Evolutionary conservation across 2,329 filamentous ascomycete genomes (phyloP).

Genomic region (Dactylellina sp.): DNA sequence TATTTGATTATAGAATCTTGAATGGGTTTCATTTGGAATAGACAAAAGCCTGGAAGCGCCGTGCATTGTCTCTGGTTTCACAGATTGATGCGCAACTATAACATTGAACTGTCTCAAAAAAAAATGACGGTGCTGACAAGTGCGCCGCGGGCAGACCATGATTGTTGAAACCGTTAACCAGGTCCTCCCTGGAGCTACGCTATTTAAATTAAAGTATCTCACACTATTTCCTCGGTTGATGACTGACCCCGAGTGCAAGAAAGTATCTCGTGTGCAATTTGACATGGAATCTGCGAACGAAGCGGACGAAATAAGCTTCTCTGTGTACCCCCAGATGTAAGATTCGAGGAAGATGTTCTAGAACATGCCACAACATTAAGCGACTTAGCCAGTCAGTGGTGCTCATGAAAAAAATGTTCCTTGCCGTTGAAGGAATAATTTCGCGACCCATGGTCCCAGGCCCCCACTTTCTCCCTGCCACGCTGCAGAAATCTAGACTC

Average conservation of each 20-base stretch:
- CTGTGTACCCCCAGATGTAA: constrained; percentile 11
- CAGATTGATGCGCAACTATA: too few relatives aligned
- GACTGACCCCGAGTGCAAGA: not conserved
- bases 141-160: too few relatives aligned
- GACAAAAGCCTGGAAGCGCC: too few relatives aligned
- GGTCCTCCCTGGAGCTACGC: too few relatives aligned
- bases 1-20: too few relatives aligned
- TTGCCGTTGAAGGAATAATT: not conserved
- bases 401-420: constrained; percentile 18
- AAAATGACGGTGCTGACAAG: too few relatives aligned
- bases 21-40: too few relatives aligned
- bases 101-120: too few relatives aligned
- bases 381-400: constrained; percentile 21
- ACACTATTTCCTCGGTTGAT: not conserved
- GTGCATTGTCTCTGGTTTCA: too few relatives aligned
- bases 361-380: constrained; percentile 23
- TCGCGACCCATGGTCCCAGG: constrained; percentile 31
- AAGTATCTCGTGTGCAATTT: too few relatives aligned
- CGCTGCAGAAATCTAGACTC: constrained; percentile 22
- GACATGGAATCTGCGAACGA: not conserved
- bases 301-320: constrained; percentile 33
- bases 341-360: constrained; percentile 2
- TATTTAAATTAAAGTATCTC: constrained; percentile 1
- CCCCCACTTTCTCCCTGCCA: constrained; percentile 24
- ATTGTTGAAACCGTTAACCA: too few relatives aligned